Percentiles rank a stretch among this genome's conserved stretches.
These are phyloP conservation scores for Myxozyma lipomycoides DNA, from an alignment of 805 yeast genomes.

Conservation along the genomic window DNA sequence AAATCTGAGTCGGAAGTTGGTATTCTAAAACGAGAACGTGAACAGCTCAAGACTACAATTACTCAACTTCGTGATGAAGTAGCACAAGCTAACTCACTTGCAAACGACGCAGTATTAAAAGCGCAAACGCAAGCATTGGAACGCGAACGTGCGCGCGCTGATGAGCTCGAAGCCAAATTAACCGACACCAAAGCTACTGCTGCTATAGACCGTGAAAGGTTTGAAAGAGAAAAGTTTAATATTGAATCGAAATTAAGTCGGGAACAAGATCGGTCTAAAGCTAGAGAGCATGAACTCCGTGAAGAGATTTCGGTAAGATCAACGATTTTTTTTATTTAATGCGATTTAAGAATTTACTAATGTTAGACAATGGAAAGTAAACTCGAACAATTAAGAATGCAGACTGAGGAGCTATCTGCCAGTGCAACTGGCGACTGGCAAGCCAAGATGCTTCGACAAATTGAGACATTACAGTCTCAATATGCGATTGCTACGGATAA, in stretches of 20 bases:
- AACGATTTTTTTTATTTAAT: slow-evolving; percentile 28
- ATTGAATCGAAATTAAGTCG: slow-evolving; percentile 34
- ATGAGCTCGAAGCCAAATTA: slow-evolving; percentile 34
- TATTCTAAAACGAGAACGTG: slow-evolving; percentile 26
- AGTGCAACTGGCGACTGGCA: slow-evolving; percentile 35
- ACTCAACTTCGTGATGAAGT: slow-evolving; percentile 33
- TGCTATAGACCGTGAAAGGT: slow-evolving; percentile 39
- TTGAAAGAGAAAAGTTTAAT: slow-evolving; percentile 30
- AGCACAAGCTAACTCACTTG: slow-evolving; percentile 30
- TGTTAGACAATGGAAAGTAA: slow-evolving; percentile 63
- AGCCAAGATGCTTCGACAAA: slow-evolving; percentile 42
- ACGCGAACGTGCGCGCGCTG: slow-evolving; percentile 31
- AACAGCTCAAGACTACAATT: slow-evolving; percentile 17
- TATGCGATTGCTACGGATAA: slow-evolving; percentile 72
- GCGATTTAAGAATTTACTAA: slow-evolving; percentile 37
- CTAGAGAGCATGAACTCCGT: slow-evolving; percentile 28
- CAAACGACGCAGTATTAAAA: slow-evolving; percentile 32
- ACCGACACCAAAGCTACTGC: slow-evolving; percentile 36
- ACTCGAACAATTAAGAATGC: slow-evolving; percentile 62
- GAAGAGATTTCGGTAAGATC: slow-evolving; percentile 29
- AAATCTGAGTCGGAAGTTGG: slow-evolving; percentile 28
- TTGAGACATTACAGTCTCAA: slow-evolving; percentile 61
- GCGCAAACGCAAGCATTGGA: slow-evolving; percentile 34
- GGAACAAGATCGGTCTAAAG: slow-evolving; percentile 35
- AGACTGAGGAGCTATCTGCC: slow-evolving; percentile 49